phyloP scores from a whole-genome alignment of 441 rosid genomes.

The Bocquillonia castaneifolia region DNA sequence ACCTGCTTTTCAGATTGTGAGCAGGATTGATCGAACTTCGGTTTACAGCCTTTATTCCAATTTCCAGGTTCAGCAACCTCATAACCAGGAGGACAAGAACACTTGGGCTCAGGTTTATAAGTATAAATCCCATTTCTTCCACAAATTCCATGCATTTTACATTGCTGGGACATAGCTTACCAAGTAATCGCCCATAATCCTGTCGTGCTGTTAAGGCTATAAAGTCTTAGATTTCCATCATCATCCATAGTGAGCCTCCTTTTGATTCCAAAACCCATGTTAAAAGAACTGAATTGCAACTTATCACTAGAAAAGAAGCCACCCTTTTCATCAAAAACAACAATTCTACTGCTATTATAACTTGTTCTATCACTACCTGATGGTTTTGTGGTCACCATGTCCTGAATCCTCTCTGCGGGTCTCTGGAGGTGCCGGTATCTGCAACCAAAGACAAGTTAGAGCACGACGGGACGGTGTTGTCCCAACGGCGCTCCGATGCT shows the following conservation, averaged over 20 bases:
- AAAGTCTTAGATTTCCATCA: conserved; percentile 27
- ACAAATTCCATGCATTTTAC: conserved; percentile 26
- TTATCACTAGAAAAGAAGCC: conserved; percentile 17
- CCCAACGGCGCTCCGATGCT: too few relatives aligned
- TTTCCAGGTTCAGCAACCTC: conserved; percentile 3
- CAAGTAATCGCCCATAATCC: conserved; percentile 24
- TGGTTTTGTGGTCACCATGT: too few relatives aligned
- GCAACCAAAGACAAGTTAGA: too few relatives aligned
- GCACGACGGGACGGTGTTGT: too few relatives aligned
- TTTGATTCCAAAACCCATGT: conserved; percentile 16
- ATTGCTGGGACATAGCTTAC: conserved; percentile 19
- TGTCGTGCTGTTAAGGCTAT: conserved; percentile 9
- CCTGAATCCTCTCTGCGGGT: too few relatives aligned
- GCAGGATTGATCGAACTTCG: conserved; percentile 9
- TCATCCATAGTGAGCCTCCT: conserved; percentile 20
- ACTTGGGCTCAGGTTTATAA: conserved; percentile 14
- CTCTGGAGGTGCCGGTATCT: too few relatives aligned
- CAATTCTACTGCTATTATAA: conserved; percentile 25
- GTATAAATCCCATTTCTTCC: conserved; percentile 22
- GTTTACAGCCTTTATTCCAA: conserved; percentile 26
- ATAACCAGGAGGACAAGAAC: conserved; percentile 25
- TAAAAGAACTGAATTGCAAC: not conserved
- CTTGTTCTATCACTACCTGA: too few relatives aligned
- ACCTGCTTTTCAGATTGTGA: not conserved
- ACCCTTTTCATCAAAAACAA: conserved; percentile 13